Evolutionary conservation across 108 stramenopile species (phyloP).

Genomic region (Stephanodiscus minutulus): DNA sequence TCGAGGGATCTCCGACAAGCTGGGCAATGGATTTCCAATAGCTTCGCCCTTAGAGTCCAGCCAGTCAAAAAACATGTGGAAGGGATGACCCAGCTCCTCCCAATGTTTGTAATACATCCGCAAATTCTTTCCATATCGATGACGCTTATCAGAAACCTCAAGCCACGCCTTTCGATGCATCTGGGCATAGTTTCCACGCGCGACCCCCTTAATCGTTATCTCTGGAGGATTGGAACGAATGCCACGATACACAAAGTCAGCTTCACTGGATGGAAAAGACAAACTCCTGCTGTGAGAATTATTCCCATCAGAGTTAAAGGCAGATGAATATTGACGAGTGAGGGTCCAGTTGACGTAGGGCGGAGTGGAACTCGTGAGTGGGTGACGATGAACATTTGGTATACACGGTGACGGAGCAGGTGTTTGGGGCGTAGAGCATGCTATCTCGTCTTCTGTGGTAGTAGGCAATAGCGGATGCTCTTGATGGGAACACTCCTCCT

Average conservation of each 20-base stretch:
- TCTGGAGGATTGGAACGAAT: slow-evolving; percentile 76
- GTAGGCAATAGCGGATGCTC: slow-evolving; percentile 3
- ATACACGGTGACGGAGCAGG: slow-evolving; percentile 29
- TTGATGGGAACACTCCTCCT: slow-evolving; percentile 7
- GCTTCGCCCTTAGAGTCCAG: slow-evolving; percentile 84
- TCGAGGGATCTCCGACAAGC: slow-evolving; percentile 72
- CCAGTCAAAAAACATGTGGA: slow-evolving; percentile 88
- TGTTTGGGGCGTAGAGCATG: slow-evolving; percentile 14
- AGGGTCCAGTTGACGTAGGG: slow-evolving; percentile 41
- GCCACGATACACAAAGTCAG: slow-evolving; percentile 62
- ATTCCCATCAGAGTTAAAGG: background rate
- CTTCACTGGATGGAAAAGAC: background rate
- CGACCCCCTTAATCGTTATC: slow-evolving; percentile 71
- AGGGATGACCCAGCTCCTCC: slow-evolving; percentile 75
- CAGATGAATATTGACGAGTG: slow-evolving; percentile 35
- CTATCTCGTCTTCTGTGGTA: background rate
- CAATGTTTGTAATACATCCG: slow-evolving; percentile 87
- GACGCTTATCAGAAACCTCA: slow-evolving; percentile 89
- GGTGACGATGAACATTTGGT: background rate
- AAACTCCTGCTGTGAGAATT: no score
- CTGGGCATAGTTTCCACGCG: slow-evolving; percentile 76
- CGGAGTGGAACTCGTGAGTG: slow-evolving; percentile 5
- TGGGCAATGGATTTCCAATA: slow-evolving; percentile 64
- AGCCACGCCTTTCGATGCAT: slow-evolving; percentile 89
- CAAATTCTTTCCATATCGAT: slow-evolving; percentile 93